A percentile compares a stretch with the other conserved stretches of the same genome.
These are phyloP conservation scores for Tuber borchii DNA, from an alignment of 495 filamentous ascomycete species.

Conservation along the genomic window DNA sequence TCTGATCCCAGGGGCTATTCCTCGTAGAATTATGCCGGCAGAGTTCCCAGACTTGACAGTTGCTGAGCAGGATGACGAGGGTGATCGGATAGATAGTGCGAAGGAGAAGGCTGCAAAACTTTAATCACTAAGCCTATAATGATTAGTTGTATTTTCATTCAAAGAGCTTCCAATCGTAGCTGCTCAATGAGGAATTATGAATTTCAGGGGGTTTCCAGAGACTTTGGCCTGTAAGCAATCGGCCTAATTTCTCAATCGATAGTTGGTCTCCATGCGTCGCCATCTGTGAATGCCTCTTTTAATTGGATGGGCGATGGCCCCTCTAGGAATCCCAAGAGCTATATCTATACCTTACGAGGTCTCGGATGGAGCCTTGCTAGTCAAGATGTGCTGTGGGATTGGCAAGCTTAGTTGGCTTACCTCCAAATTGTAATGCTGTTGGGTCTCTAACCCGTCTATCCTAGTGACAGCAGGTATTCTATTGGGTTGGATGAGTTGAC, in stretches of 20 bases:
- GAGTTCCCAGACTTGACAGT: constrained; percentile 65
- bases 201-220: not conserved
- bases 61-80: constrained; percentile 76
- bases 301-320: not conserved
- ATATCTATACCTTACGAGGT: not conserved
- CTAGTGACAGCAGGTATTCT: too few species aligned
- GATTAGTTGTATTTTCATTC: not conserved
- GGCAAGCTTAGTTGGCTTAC: too few species aligned
- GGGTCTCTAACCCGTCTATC: too few species aligned
- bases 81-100: constrained; percentile 61
- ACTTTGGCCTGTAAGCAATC: not conserved
- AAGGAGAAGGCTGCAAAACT: constrained; percentile 13
- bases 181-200: not conserved
- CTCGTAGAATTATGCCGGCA: constrained; percentile 72
- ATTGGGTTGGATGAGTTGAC: too few species aligned
- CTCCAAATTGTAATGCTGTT: too few species aligned
- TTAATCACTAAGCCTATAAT: not conserved
- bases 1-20: constrained; percentile 57
- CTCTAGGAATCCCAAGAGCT: not conserved
- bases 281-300: not conserved
- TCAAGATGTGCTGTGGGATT: too few species aligned
- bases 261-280: not conserved
- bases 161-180: not conserved
- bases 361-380: too few species aligned
- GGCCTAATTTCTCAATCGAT: not conserved